phyloP scores from a whole-genome alignment of 306 rosid species.

The Malus domestica region ASM211411v1 NC_041800.1:3662001-3662500 shows the following conservation, averaged over 20 bases:
- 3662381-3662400: conserved; percentile 3
- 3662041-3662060: not conserved
- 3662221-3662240: conserved; percentile 4
- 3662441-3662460: not conserved
- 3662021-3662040: not conserved
- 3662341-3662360: conserved; percentile 32
- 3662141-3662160: not conserved
- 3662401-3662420: not conserved
- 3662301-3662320: conserved; percentile 63
- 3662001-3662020: not conserved
- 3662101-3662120: not conserved
- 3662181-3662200: not conserved
- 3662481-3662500: not conserved
- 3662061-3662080: not conserved
- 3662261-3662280: conserved; percentile 85
- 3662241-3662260: conserved; percentile 79
- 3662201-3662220: not conserved
- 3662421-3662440: not conserved
- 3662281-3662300: conserved; percentile 70
- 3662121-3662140: not conserved
- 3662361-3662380: conserved; percentile 13
- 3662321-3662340: conserved; percentile 77
- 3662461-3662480: not conserved
- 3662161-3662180: not conserved
- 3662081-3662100: not conserved